Base-by-base conservation (phyloP, 108 stramenopile species). In the Nitzschia sp. region DNA sequence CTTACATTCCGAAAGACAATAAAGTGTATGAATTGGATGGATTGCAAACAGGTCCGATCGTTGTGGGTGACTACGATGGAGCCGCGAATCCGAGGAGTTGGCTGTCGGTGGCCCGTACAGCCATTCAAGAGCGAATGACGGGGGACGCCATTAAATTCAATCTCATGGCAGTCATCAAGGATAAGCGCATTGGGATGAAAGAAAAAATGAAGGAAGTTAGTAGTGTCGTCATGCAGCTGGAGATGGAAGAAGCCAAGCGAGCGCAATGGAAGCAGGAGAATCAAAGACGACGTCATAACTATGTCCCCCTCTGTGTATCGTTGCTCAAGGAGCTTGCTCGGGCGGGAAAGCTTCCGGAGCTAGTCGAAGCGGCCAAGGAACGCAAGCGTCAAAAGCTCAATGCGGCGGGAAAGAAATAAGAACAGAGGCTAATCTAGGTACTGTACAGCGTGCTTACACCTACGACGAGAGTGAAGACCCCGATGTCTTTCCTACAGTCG, bases 21-120 rank as follows among this genome's bases (percentile, higher is more conserved):
- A 79, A 55, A 29, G 93, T 98, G 0, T 97, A 95, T 65, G 98
- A 98, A 79, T 80, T 98, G 58, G 98, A 98, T 75, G 98, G 98
- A 23, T 77, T 98, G 21, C 85, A 95, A 70, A 45, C 61, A 0
- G 98, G 96, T 31, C 98, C 98, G 2, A 79, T 97, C 6, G 45
- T 75, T n/a, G 82, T 96, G 3, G 97, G 94, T 1, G 54, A 56
- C 0, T 68, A 76, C 53, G 50, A 66, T 21, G 72, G 33, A 2
- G 22, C 35, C 1, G 3, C 50, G 33, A 63, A 56, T 69, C 50
- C 31, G 4, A 54, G 16, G 31, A 60, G 35, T 38, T 95, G 94
- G 94, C 36, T 92, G 19, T 52, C 56, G 1, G 80, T 89, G 19
- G 95, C 95, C 29, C 71, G 88, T n/a, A 63, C 75, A 22, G 92